These are phyloP conservation scores for Glycine latifolia DNA, from an alignment of 306 rosid species.

Conservation along the genomic window DNA sequence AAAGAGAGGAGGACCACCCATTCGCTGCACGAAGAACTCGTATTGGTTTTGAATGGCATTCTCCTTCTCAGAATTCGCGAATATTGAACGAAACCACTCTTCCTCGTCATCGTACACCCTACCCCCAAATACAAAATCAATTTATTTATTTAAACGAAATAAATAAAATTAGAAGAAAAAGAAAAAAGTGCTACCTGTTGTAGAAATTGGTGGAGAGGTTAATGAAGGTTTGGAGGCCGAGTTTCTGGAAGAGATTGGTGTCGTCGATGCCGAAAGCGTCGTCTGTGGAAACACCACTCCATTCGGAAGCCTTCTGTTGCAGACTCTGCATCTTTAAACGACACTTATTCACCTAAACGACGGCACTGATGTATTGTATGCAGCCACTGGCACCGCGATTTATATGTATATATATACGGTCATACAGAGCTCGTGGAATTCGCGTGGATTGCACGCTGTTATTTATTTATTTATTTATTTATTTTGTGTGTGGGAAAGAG, in stretches of 20 bases:
- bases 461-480: not conserved
- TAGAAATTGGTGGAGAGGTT: conserved; percentile 91
- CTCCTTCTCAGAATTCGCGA: conserved; percentile 73
- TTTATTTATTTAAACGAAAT: too few species aligned
- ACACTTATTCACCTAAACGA: conserved; percentile 28
- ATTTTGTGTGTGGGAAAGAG: not conserved
- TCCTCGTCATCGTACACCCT: conserved; percentile 87
- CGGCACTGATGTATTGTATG: not conserved
- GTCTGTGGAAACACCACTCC: conserved; percentile 72
- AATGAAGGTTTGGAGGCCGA: conserved; percentile 79
- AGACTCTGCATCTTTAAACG: conserved; percentile 65
- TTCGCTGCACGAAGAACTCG: conserved; percentile 87
- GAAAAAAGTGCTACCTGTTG: conserved; percentile 52
- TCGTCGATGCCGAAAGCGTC: conserved; percentile 85
- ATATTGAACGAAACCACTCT: conserved; percentile 91
- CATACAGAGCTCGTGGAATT: conserved; percentile 31
- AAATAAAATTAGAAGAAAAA: not conserved
- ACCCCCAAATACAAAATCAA: not conserved
- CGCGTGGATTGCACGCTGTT: conserved; percentile 55
- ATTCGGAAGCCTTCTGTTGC: conserved; percentile 81
- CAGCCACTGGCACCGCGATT: too few species aligned
- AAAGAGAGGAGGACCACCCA: conserved; percentile 88
- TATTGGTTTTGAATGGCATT: conserved; percentile 87
- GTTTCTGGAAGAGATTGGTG: conserved; percentile 71
- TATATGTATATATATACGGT: not conserved